These are phyloP conservation scores for Xylaria polymorpha DNA, from an alignment of 2,329 filamentous ascomycete genomes.

Conservation along the genomic window DNA sequence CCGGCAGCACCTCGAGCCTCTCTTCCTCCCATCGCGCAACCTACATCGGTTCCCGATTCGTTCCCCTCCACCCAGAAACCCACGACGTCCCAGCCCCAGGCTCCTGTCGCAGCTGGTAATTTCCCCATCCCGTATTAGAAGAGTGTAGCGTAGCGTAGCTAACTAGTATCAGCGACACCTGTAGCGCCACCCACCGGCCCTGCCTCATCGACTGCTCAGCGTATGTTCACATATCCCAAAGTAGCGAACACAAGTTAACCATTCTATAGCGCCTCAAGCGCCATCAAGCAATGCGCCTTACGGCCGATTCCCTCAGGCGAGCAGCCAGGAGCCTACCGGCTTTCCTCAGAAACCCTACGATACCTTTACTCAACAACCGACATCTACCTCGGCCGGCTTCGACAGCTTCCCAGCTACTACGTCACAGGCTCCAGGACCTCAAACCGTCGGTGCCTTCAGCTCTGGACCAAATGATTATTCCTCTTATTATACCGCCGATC, in stretches of 20 bases:
- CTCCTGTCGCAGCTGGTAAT: slow-evolving; percentile 50
- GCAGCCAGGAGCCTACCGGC: slow-evolving; percentile 69
- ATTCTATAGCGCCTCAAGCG: slow-evolving; percentile 62
- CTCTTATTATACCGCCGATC: slow-evolving; percentile 86
- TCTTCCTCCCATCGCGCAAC: slow-evolving; percentile 77
- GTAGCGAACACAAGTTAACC: slow-evolving; percentile 52
- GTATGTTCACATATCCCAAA: slow-evolving; percentile 48
- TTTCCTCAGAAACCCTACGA: slow-evolving; percentile 85
- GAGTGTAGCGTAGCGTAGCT: slow-evolving; percentile 33
- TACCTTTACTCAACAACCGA: slow-evolving; percentile 79
- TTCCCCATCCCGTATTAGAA: slow-evolving; percentile 24
- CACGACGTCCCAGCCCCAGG: slow-evolving; percentile 57
- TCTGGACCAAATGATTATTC: slow-evolving; percentile 84
- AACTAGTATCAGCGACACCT: slow-evolving; percentile 46
- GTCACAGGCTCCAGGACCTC: slow-evolving; percentile 65
- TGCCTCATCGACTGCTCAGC: slow-evolving; percentile 44
- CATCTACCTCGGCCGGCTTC: slow-evolving; percentile 59
- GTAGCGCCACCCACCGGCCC: slow-evolving; percentile 47
- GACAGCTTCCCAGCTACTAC: slow-evolving; percentile 71
- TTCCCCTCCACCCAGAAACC: slow-evolving; percentile 66
- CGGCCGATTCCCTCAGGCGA: slow-evolving; percentile 74
- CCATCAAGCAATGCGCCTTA: slow-evolving; percentile 72
- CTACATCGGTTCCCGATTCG: slow-evolving; percentile 65
- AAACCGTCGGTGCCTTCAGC: slow-evolving; percentile 74
- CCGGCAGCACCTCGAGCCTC: slow-evolving; percentile 85